Evolutionary conservation across 2,329 filamentous ascomycete species (phyloP).

Genomic region (Trichoderma atroviride): DNA sequence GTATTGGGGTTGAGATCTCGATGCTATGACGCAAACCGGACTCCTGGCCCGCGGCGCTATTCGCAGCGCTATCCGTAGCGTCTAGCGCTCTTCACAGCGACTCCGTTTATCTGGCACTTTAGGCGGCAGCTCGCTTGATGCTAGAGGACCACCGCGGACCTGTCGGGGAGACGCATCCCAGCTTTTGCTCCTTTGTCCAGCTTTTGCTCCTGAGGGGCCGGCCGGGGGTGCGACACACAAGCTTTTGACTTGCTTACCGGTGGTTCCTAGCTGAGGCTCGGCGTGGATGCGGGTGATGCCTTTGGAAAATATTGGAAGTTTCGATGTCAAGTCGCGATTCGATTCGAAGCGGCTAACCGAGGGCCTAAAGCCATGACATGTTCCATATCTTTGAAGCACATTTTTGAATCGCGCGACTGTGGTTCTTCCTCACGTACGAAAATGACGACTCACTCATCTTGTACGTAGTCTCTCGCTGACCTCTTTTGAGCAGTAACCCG

Average conservation of each 20-base stretch:
- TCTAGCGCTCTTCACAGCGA: background rate
- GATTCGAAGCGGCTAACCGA: background rate
- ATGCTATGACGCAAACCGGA: conserved; percentile 1
- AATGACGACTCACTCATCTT: background rate
- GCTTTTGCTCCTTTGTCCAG: background rate
- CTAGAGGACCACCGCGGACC: background rate
- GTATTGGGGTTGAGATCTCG: background rate
- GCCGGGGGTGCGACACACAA: background rate
- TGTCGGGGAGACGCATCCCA: background rate
- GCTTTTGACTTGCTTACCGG: background rate
- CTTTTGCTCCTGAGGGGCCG: background rate
- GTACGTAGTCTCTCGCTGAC: background rate
- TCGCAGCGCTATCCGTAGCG: background rate
- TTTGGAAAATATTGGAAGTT: background rate
- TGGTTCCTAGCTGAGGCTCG: background rate
- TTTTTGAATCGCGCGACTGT: background rate
- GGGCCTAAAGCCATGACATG: background rate
- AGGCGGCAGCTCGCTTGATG: conserved; percentile 1
- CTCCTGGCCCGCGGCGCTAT: background rate
- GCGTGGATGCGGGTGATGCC: background rate
- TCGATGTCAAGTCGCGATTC: background rate
- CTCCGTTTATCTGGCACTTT: background rate
- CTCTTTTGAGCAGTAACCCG: background rate
- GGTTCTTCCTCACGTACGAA: background rate
- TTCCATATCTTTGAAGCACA: background rate